Percentiles rank a stretch among this genome's conserved stretches.
These are phyloP conservation scores for Dipsacomyces acuminosporus DNA, from an alignment of 371 early-diverging fungal species.

Conservation along the genomic window DNA sequence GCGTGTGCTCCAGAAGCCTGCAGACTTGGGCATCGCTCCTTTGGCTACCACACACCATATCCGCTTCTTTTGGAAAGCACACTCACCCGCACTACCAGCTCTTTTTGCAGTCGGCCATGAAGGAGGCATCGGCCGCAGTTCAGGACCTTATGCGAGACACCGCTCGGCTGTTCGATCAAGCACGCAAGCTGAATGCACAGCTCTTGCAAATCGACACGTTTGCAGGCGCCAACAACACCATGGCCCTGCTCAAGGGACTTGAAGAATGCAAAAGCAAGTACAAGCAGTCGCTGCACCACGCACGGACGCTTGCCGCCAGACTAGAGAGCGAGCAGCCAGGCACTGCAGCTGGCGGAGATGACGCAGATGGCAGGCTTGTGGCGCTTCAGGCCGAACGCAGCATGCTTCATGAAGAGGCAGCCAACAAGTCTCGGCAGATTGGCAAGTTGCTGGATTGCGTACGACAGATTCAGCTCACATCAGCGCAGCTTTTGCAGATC, in stretches of 20 bases:
- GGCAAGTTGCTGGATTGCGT: slow-evolving; percentile 28
- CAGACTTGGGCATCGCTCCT: no score
- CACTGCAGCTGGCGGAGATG: not conserved
- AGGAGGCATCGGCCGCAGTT: slow-evolving; percentile 22
- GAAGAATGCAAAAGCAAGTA: slow-evolving; percentile 23
- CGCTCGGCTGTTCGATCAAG: slow-evolving; percentile 36
- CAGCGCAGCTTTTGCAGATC: slow-evolving; percentile 35
- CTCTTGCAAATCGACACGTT: slow-evolving; percentile 36
- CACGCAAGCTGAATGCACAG: slow-evolving; percentile 29
- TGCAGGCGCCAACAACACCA: slow-evolving; percentile 4
- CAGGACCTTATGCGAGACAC: slow-evolving; percentile 45
- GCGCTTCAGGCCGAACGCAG: slow-evolving; percentile 18
- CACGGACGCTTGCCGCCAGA: slow-evolving; percentile 8
- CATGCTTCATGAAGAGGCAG: slow-evolving; percentile 15
- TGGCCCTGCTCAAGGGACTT: slow-evolving; percentile 12
- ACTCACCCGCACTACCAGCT: no score
- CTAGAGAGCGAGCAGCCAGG: not conserved
- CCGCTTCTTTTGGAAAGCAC: no score
- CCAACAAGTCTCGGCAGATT: slow-evolving; percentile 22
- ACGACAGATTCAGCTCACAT: slow-evolving; percentile 35
- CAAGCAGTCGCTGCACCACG: slow-evolving; percentile 18
- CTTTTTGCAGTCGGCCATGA: slow-evolving; percentile 23
- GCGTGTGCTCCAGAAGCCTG: no score
- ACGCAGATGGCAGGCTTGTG: slow-evolving; percentile 1
- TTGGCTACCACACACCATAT: no score